phyloP scores from a whole-genome alignment of 2,329 filamentous ascomycete species.

The Colletotrichum tamarilloi region DNA sequence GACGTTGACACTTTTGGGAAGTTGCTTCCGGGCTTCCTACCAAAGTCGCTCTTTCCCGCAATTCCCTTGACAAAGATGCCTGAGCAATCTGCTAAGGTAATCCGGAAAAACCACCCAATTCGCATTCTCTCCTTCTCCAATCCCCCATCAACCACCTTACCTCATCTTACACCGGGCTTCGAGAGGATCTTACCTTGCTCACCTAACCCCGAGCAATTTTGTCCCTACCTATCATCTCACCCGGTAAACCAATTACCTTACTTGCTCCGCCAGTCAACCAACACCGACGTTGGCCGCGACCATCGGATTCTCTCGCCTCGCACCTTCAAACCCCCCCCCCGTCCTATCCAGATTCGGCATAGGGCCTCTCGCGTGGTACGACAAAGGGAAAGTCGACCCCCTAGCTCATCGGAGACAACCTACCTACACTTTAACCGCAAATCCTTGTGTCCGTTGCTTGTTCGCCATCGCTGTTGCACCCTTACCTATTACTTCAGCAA shows the following conservation, averaged over 20 bases:
- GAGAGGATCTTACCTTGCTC: not conserved
- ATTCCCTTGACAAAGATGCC: constrained; percentile 5
- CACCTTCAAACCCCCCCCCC: not conserved
- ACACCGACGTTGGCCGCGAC: not conserved
- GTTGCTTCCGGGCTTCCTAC: constrained; percentile 11
- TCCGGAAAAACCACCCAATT: constrained; percentile 19
- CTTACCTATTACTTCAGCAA: constrained; percentile 25
- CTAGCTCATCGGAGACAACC: constrained; percentile 17
- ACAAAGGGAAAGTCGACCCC: not conserved
- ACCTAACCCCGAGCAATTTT: not conserved
- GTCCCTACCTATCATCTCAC: not conserved
- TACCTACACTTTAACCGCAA: not conserved
- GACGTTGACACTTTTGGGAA: constrained; percentile 1
- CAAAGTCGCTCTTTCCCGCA: not conserved
- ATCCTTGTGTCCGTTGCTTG: constrained; percentile 2
- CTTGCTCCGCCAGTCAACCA: not conserved
- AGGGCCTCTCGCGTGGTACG: constrained; percentile 12
- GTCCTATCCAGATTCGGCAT: constrained; percentile 16
- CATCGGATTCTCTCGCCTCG: not conserved
- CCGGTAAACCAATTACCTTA: too few species aligned
- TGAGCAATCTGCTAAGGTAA: constrained; percentile 24
- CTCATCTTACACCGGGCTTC: not conserved
- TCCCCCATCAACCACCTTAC: not conserved
- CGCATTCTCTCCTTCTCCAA: not conserved
- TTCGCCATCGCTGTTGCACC: constrained; percentile 8